A percentile compares a stretch with the other conserved stretches of the same genome.
phyloP scores from a whole-genome alignment of 78 protist species.

The Guillardia theta region DNA sequence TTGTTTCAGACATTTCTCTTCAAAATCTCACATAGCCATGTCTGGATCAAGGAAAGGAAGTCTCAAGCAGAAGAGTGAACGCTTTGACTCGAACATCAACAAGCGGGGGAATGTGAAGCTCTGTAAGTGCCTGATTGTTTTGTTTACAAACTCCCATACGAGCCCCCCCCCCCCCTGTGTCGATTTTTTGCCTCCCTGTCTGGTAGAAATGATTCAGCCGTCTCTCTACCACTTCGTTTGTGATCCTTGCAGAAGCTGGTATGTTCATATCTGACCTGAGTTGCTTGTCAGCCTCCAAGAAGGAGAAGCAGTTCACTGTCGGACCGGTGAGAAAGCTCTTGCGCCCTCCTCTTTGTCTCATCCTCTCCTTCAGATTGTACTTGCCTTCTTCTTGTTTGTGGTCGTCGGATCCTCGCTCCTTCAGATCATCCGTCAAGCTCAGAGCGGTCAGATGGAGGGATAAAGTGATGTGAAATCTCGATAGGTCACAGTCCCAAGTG shows the following conservation, averaged over 20 bases:
- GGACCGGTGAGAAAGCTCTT: background rate
- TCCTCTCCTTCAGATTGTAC: background rate
- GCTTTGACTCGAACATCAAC: background rate
- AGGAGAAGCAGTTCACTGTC: background rate
- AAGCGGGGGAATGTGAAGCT: background rate
- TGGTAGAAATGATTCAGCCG: background rate
- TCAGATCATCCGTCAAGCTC: conserved; percentile 5
- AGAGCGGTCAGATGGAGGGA: background rate
- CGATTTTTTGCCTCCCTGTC: background rate
- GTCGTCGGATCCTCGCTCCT: conserved; percentile 6
- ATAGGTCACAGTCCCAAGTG: too few relatives aligned
- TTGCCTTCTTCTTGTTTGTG: conserved; percentile 1
- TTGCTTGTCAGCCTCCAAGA: background rate
- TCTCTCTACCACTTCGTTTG: background rate
- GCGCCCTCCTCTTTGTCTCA: background rate
- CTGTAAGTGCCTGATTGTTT: background rate
- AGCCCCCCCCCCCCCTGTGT: background rate
- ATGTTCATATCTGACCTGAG: too few relatives aligned
- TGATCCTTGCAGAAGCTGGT: too few relatives aligned
- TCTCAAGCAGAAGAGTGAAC: background rate
- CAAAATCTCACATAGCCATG: background rate
- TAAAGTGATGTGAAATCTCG: too few relatives aligned
- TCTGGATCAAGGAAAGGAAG: background rate
- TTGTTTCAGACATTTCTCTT: too few relatives aligned
- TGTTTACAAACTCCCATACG: too few relatives aligned